Conservation (phyloP, 2,329 filamentous ascomycete genomes). For the Colletotrichum euphorbiae region DNA sequence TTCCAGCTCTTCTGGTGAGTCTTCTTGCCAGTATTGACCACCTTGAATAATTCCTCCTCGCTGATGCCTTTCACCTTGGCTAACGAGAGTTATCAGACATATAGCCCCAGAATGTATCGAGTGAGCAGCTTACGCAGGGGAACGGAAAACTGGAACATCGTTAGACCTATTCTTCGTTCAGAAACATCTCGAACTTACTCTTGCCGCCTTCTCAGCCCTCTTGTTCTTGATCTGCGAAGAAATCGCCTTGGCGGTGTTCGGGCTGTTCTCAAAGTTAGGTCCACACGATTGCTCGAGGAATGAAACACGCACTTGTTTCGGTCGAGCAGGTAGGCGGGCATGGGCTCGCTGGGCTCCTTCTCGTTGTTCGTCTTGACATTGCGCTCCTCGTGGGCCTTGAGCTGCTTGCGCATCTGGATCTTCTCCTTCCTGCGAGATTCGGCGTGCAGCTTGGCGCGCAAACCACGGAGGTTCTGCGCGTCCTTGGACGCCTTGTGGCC, state of each 20-base stretch:
- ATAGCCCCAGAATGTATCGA: slow-evolving; percentile 53
- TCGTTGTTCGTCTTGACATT: slow-evolving; percentile 90
- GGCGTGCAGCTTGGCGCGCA: slow-evolving; percentile 92
- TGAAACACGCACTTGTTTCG: slow-evolving; percentile 62
- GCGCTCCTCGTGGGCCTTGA: slow-evolving; percentile 95
- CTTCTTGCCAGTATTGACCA: slow-evolving; percentile 96
- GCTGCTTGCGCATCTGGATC: slow-evolving; percentile 96
- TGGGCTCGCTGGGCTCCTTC: slow-evolving; percentile 82
- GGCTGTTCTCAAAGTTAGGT: slow-evolving; percentile 50
- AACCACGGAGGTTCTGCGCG: slow-evolving; percentile 91
- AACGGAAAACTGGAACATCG: slow-evolving; percentile 75
- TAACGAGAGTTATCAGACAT: slow-evolving; percentile 55
- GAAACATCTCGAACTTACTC: slow-evolving; percentile 1
- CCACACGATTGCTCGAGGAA: slow-evolving; percentile 13
- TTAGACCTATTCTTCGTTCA: neutral
- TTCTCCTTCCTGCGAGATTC: slow-evolving; percentile 97
- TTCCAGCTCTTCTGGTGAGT: slow-evolving; percentile 86
- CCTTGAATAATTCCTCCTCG: slow-evolving; percentile 98
- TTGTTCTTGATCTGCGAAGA: slow-evolving; percentile 95
- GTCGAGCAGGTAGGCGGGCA: slow-evolving; percentile 95
- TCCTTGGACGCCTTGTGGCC: slow-evolving; percentile 88
- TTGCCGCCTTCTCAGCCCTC: slow-evolving; percentile 90
- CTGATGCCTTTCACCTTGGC: slow-evolving; percentile 67
- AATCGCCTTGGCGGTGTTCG: slow-evolving; percentile 74
- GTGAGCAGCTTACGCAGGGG: slow-evolving; percentile 68